Evolutionary conservation across 345 rosid species (phyloP), one percentile per base, ranked within the genome.

Genomic region (Carallia brachiata): DNA sequence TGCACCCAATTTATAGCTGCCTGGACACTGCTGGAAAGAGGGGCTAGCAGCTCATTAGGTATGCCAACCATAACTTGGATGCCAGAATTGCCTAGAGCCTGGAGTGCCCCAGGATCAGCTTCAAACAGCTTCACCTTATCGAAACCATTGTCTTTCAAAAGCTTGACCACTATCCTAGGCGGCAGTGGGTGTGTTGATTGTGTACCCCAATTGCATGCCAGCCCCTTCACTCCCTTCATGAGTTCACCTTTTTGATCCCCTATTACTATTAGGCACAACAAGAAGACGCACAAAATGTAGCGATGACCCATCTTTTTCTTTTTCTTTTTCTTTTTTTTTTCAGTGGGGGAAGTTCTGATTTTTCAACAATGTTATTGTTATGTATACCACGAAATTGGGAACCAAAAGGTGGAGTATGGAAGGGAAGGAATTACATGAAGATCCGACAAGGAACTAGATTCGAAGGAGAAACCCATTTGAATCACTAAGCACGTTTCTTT

Each of bases 61-160:
- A 95, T 95, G 37, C 99, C 99, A 4, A 95, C 89, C 97, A 92
- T 92, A 53, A 92, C 97, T 36, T 92, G 86, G 36, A 89, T 95
- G 58, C 96, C 97, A 1, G 99, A 95, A 39, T 76, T 85, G 6
- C 93, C 97, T 0, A 95, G 86, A 40, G 99, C 99, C 62, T 76
- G 86, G 15, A 92, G 86, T 23, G 93, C 90, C 18, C 75, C 85
- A 28, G 93, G 83, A 70, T 95, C 96, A 62, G 99, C 99, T 82
- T 90, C 97, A 34, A 92, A 92, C 12, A 92, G 81, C 80, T 95
- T 92, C 75, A 92, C 97, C 72, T 92, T 95, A 56, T 85, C 61
- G 75, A 95, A 95, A 6, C 97, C 97, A 60, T 90, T 92, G 30
- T 90, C 97, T 39, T 79, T 89, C 70, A 90, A 73, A 59, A 95